Percentiles rank a stretch among this genome's conserved stretches.
phyloP scores from a whole-genome alignment of 192 early-diverging fungal species.

The Entomortierella chlamydospora region DNA sequence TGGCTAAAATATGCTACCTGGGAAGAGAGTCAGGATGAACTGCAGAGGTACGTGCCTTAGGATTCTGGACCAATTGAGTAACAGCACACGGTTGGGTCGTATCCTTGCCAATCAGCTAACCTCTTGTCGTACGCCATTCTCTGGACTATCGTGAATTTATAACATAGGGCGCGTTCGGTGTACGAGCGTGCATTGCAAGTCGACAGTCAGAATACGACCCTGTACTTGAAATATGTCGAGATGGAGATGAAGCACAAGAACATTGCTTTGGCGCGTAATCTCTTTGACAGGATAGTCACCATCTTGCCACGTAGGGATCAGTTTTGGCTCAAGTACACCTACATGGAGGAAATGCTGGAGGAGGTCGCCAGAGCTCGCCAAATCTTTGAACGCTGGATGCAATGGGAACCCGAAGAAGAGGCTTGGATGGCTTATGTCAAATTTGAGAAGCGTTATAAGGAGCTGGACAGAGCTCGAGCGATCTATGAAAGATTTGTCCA shows the following conservation, averaged over 20 bases:
- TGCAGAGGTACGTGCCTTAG: conserved; percentile 68
- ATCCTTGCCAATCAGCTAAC: no score
- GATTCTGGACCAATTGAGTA: background rate
- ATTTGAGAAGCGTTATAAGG: conserved; percentile 91
- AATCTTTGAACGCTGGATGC: conserved; percentile 99
- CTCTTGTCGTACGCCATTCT: background rate
- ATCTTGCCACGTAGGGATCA: conserved; percentile 86
- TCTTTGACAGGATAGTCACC: conserved; percentile 92
- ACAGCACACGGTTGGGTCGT: no score
- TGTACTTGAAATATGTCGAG: conserved; percentile 95
- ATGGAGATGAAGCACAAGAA: conserved; percentile 99
- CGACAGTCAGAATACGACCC: conserved; percentile 85
- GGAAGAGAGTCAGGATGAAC: conserved; percentile 93
- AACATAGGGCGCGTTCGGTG: conserved; percentile 79
- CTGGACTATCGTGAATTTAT: background rate
- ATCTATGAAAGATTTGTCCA: conserved; percentile 90
- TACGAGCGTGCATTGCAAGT: conserved; percentile 94
- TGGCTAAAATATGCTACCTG: conserved; percentile 98
- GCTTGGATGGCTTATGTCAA: conserved; percentile 97
- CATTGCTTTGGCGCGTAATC: conserved; percentile 91
- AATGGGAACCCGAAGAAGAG: conserved; percentile 93
- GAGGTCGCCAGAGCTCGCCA: conserved; percentile 89
- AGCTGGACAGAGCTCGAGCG: conserved; percentile 81
- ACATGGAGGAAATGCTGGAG: conserved; percentile 97
- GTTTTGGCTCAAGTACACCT: conserved; percentile 96